These are phyloP conservation scores for Phytophthora palmivora DNA, from an alignment of 352 stramenopile genomes.

Conservation along the genomic window DNA sequence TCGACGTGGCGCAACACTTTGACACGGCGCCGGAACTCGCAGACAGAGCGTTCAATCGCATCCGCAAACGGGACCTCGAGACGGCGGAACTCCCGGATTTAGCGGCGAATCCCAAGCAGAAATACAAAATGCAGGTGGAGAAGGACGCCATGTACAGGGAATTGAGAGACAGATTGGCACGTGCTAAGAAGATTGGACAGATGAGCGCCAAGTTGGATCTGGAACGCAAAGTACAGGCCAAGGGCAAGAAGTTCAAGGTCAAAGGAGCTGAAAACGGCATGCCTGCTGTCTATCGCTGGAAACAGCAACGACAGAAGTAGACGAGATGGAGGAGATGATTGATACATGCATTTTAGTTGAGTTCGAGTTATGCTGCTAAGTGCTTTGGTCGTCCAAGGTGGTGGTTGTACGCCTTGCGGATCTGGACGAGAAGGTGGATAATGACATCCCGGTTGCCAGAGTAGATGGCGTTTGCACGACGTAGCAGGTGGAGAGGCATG, in stretches of 20 bases:
- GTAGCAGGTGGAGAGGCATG: constrained; percentile 59
- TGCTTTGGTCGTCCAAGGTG: constrained; percentile 19
- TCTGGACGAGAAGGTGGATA: constrained; percentile 51
- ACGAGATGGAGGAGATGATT: constrained; percentile 14
- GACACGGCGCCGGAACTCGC: constrained; percentile 81
- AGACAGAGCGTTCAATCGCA: constrained; percentile 79
- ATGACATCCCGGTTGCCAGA: constrained; percentile 40
- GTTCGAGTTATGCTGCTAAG: constrained; percentile 11
- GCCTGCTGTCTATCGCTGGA: constrained; percentile 90
- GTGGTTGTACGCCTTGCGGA: constrained; percentile 51
- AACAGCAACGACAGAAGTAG: constrained; percentile 88
- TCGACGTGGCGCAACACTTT: constrained; percentile 94
- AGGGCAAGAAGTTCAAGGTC: constrained; percentile 88
- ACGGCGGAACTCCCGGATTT: constrained; percentile 45
- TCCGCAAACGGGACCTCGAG: constrained; percentile 67
- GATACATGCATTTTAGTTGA: constrained; percentile 23
- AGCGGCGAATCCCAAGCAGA: constrained; percentile 43
- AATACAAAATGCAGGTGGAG: constrained; percentile 67
- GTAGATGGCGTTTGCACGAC: constrained; percentile 50
- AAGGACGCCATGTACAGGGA: constrained; percentile 75
- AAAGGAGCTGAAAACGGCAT: constrained; percentile 64
- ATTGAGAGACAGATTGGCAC: constrained; percentile 69
- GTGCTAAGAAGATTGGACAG: constrained; percentile 71
- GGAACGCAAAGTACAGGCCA: constrained; percentile 83
- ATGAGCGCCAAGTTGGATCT: constrained; percentile 83